Evolutionary conservation across 805 yeast species (phyloP).

Genomic region (Spathaspora boniae): DNA sequence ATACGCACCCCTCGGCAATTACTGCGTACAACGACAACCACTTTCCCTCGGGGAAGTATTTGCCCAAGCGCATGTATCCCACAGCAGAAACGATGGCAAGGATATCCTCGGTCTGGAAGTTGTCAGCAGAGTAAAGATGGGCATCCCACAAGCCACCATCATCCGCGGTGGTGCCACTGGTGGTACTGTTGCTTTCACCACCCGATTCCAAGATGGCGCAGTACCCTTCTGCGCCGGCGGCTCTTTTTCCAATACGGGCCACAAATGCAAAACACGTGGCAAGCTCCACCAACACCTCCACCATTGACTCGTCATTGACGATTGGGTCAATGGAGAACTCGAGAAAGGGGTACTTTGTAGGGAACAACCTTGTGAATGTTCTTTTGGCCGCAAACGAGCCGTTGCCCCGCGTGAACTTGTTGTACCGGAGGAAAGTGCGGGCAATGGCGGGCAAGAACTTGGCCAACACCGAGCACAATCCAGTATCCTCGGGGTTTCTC

Average conservation of each 20-base stretch:
- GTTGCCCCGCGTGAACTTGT: slow-evolving; percentile 45
- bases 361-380: slow-evolving; percentile 67
- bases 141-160: too few relatives aligned
- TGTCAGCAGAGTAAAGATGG: slow-evolving; percentile 33
- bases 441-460: slow-evolving; percentile 55
- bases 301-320: slow-evolving; percentile 63
- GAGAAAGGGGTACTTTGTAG: slow-evolving; percentile 59
- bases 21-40: slow-evolving; percentile 71
- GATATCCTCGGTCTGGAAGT: slow-evolving; percentile 43
- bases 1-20: slow-evolving; percentile 53
- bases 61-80: slow-evolving; percentile 49
- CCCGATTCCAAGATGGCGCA: slow-evolving; percentile 32
- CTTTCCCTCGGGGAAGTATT: slow-evolving; percentile 60
- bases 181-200: slow-evolving; percentile 34
- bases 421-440: slow-evolving; percentile 47
- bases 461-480: slow-evolving; percentile 45
- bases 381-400: slow-evolving; percentile 56
- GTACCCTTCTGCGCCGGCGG: slow-evolving; percentile 43
- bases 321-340: slow-evolving; percentile 69
- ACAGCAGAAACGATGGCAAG: slow-evolving; percentile 45
- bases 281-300: slow-evolving; percentile 70
- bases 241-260: slow-evolving; percentile 45
- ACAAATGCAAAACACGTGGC: slow-evolving; percentile 57
- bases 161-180: slow-evolving; percentile 25
- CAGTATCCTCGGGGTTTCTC: slow-evolving; percentile 29